Evolutionary conservation across 495 filamentous ascomycete genomes (phyloP), one percentile per base, ranked within the genome.

Genomic region (Letharia columbiana): DNA sequence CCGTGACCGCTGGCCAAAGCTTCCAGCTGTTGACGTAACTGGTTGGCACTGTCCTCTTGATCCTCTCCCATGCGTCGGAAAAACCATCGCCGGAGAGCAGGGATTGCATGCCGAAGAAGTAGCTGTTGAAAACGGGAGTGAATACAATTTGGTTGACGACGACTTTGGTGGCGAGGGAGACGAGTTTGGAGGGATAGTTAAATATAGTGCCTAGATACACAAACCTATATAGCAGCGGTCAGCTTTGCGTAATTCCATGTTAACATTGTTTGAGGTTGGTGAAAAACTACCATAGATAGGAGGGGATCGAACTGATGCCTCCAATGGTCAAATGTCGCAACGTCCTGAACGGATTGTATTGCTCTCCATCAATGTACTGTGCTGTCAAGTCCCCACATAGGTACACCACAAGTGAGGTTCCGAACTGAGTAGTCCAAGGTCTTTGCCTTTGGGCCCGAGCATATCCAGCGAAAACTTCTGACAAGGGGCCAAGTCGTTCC

Each of bases 21-120:
- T 96, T 96, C 70, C 86, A 86, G 61, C 86, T 88, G 72, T 96
- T 96, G 70, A 84, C 71, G 65, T 87, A 85, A 72, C 87, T 91
- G 44, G 82, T 78, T 10, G 91, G 91, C 13, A 96, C 86, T 4
- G 92, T 93, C 64, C 85, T 76, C 72, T 81, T 84, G 62, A 97
- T 80, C 50, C 87, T 87, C 68, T 89, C 85, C 74, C 80, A 83
- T 9, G 86, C 84, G 67, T 90, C 86, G 39, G 77, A 74, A 0
- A 85, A 68, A 4, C 79, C 79, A 9, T 86, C 87, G 47, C 81
- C 85, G 15, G 68, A 84, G 74, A 77, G 84, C 71, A 77, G 84
- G 69, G 73, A 88, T 73, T 97, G 92, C 78, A 92, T 82, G 60
- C 88, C 86, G 79, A 97, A 97, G 80, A 97, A 96, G 75, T 94